Conservation (phyloP, 495 filamentous ascomycete species). For the Pseudotulostoma volvatum region DNA sequence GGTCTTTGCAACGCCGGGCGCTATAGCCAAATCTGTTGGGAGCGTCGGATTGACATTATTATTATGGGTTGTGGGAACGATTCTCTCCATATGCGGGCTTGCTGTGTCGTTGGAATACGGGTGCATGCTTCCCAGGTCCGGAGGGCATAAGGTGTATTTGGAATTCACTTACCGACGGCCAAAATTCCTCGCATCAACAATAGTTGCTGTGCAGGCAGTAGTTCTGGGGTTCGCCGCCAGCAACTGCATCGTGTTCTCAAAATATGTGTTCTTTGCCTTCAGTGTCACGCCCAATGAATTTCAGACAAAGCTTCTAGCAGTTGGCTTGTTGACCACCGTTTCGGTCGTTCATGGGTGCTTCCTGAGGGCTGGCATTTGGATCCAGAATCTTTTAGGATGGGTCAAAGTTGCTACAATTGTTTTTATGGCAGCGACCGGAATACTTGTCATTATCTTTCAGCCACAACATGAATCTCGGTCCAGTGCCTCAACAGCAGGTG, state of each 20-base stretch:
- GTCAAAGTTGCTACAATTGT: slow-evolving; percentile 31
- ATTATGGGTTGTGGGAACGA: slow-evolving; percentile 47
- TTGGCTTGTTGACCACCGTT: slow-evolving; percentile 19
- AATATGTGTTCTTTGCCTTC: slow-evolving; percentile 28
- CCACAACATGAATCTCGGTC: slow-evolving; percentile 2
- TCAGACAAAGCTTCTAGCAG: slow-evolving; percentile 21
- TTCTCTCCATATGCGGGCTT: slow-evolving; percentile 43
- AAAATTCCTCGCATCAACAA: slow-evolving; percentile 48
- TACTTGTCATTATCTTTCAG: slow-evolving; percentile 26
- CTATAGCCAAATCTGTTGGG: slow-evolving; percentile 48
- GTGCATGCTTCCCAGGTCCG: slow-evolving; percentile 53
- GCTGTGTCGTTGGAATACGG: slow-evolving; percentile 51
- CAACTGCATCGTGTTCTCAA: slow-evolving; percentile 30
- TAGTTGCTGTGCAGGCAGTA: slow-evolving; percentile 51
- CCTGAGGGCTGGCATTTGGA: slow-evolving; percentile 20
- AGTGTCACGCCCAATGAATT: slow-evolving; percentile 17
- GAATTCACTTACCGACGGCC: slow-evolving; percentile 59
- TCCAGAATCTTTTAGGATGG: slow-evolving; percentile 33
- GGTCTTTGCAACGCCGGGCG: slow-evolving; percentile 59
- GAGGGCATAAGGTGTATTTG: slow-evolving; percentile 62
- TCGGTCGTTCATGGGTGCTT: slow-evolving; percentile 26
- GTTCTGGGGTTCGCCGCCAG: slow-evolving; percentile 49
- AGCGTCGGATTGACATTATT: slow-evolving; percentile 48
- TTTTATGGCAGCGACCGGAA: slow-evolving; percentile 27
- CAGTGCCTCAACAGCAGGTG: no score